phyloP scores from a whole-genome alignment of 345 rosid species.

The Sapria himalayana region DNA sequence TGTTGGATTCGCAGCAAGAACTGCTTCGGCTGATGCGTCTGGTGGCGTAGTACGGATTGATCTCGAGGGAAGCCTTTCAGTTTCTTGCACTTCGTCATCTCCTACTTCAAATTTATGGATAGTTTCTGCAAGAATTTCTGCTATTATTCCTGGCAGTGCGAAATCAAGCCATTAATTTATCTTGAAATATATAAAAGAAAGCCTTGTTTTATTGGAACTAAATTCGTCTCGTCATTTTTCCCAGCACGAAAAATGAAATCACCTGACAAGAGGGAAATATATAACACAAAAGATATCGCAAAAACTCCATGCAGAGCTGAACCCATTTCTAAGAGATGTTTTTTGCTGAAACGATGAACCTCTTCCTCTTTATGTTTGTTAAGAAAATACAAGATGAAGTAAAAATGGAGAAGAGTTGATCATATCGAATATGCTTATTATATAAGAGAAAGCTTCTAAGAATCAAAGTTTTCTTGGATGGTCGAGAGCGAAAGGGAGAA shows the following conservation, averaged over 20 bases:
- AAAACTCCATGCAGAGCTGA: constrained; percentile 15
- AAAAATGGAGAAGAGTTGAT: constrained; percentile 33
- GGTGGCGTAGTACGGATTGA: constrained; percentile 11
- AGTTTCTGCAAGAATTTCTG: constrained; percentile 14
- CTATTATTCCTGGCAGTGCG: constrained; percentile 15
- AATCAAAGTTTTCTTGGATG: constrained; percentile 74
- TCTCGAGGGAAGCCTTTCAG: constrained; percentile 12
- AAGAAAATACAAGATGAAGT: constrained; percentile 18
- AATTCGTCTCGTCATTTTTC: too few relatives aligned
- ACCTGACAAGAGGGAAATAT: constrained; percentile 51
- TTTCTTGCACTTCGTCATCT: constrained; percentile 11
- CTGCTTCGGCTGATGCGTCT: constrained; percentile 10
- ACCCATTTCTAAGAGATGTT: constrained; percentile 25
- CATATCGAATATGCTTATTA: constrained; percentile 16
- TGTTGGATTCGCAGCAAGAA: constrained; percentile 63
- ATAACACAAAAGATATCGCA: constrained; percentile 23
- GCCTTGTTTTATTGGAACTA: too few relatives aligned
- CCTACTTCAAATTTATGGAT: constrained; percentile 9
- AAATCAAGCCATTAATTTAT: constrained; percentile 6
- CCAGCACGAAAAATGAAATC: constrained; percentile 10
- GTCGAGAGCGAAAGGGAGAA: constrained; percentile 32
- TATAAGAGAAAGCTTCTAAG: constrained; percentile 29
- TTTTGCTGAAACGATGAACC: not conserved
- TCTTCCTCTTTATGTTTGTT: not conserved
- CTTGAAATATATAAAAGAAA: not conserved